Evolutionary conservation across 139 green algal genomes (phyloP).

Genomic region (Micractinium sp.): DNA sequence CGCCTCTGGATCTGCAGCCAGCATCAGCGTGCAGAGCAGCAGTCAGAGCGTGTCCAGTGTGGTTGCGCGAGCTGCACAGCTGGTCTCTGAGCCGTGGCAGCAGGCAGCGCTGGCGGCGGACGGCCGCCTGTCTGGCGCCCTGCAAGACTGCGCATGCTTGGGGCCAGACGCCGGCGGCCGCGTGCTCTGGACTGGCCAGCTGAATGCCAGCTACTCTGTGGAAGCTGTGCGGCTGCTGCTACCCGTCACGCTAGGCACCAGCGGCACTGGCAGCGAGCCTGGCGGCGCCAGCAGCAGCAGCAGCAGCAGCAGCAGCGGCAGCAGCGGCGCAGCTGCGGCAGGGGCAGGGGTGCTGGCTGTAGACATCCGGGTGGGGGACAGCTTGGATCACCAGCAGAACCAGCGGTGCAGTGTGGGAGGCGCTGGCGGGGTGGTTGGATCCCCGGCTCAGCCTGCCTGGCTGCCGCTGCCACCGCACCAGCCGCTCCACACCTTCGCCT

Average conservation of each 20-base stretch:
- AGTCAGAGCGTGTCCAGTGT: no score
- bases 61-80: not conserved
- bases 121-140: not conserved
- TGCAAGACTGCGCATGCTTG: constrained; percentile 24
- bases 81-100: not conserved
- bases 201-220: constrained; percentile 20
- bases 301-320: not conserved
- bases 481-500: not conserved
- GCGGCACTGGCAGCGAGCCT: not conserved
- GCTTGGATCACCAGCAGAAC: constrained; percentile 4
- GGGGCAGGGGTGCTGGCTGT: not conserved
- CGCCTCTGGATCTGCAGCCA: no score
- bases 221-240: constrained; percentile 25
- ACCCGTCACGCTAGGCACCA: not conserved
- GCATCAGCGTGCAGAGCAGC: no score
- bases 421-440: not conserved
- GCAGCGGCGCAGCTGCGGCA: not conserved
- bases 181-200: constrained; percentile 27
- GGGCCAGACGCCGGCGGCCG: constrained; percentile 7
- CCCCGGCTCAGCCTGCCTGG: not conserved
- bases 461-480: not conserved
- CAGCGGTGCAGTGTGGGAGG: not conserved
- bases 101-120: constrained; percentile 19
- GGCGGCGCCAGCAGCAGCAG: not conserved
- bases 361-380: constrained; percentile 32